Evolutionary conservation across 495 filamentous ascomycete species (phyloP), one percentile per base, ranked within the genome.

Genomic region (Halenospora varia): DNA sequence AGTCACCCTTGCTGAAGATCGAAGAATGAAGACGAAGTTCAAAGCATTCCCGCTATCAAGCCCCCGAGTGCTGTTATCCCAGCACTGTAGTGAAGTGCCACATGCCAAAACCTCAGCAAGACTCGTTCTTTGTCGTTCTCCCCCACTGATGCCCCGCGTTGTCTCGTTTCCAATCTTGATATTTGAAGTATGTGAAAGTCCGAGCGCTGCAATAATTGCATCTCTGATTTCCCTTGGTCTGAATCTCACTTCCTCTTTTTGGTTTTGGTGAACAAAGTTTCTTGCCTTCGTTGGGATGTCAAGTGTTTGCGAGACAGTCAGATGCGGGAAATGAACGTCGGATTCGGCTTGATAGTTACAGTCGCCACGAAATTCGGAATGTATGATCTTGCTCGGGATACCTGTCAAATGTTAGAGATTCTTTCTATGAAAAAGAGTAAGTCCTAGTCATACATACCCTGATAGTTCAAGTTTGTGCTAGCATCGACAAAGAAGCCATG

Each of bases 61-160:
- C 57, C 88, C 89, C 67, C 88, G 75, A 2, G 89, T 92, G 56
- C 82, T 88, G 69, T 88, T 88, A 63, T 92, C 89, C 89, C 89
- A 93, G 72, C 87, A 89, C 62, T 88, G 86, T 10, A 92, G 70
- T 0, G 86, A 82, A n/a, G 80, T 79, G 8, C 77, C 76, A 29
- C 80, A 83, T n/a, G 89, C 70, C 2, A 78, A 77, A 13, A 75
- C 76, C 59, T 92, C 89, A 2, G 87, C 83, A 61, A 92, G 90
- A 68, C 82, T 88, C 47, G 90, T 85, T 56, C 89, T 18, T 22
- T 48, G 18, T 15, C 88, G 68, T 69, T 93, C 89, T 53, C 89
- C 89, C 48, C 89, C 89, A 17, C 82, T 87, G 0, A 92, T 84
- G 54, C 89, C 89, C 40, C 87, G 81, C 42, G 89, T 78, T 52